Evolutionary conservation across 2,329 filamentous ascomycete genomes (phyloP), one percentile per base, ranked within the genome.

Genomic region (Venturiaceae sp.): DNA sequence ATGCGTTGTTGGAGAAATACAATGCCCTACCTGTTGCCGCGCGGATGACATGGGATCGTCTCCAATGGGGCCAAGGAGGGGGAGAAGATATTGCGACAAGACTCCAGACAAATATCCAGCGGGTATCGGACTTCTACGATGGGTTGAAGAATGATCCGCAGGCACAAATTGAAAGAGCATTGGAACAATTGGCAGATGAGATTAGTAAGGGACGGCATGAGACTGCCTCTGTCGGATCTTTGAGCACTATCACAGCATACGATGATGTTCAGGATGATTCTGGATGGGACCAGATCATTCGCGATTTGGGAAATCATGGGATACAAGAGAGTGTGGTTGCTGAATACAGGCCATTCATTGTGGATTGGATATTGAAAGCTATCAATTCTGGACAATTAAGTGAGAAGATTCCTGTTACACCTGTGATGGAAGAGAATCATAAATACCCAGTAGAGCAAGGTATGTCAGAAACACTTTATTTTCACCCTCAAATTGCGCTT

Each of bases 261-360:
- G 28, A 50, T 19, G 57, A 60, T 16, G 55, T 21, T 11, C 63
- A 63, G 4, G 64, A 67, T 7, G 67, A 68, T 50, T 63, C 64
- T 30, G 65, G 67, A 11, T 71, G 68, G 68, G 58, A 56, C 7
- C 66, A 69, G 55, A 66, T 71, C 14, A 64, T 69, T 13, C 62
- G 64, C 11, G 68, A 71, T 41, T 61, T 71, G 1, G 65, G 68
- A 52, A 68, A 70, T 46, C 65, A 68, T 23, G 67, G 67, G 5
- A 62, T 71, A 3, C 63, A 64, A 21, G 54, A 62, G 34, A 34
- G 30, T 21, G 33, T 55, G 13, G 39, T 56, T 7, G 36, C 44
- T 26, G 50, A 58, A 23, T 66, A 69, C 46, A 64, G 65, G 7
- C 61, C 66, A 19, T 61, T 69, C 53, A 68, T 70, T 41, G 60